Percentiles rank a stretch among this genome's conserved stretches.
phyloP scores from a whole-genome alignment of 1,139 yeast species.

The Sugiyamaella grinbergsii region DNA sequence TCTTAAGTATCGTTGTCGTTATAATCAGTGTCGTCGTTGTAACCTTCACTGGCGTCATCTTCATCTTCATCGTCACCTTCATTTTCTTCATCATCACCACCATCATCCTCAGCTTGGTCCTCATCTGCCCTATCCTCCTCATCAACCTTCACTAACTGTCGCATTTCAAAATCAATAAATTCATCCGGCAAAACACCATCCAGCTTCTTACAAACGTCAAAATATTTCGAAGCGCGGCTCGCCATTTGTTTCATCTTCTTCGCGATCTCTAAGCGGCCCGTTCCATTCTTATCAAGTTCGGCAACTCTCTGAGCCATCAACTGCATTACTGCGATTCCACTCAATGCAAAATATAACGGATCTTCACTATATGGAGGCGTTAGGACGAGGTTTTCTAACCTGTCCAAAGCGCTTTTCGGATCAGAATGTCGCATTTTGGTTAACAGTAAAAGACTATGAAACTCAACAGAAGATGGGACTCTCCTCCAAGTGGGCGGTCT shows the following conservation, averaged over 20 bases:
- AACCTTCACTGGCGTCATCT: neutral
- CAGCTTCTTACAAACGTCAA: conserved; percentile 42
- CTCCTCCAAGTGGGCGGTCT: neutral
- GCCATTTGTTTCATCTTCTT: conserved; percentile 17
- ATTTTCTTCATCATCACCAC: neutral
- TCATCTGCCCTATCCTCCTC: neutral
- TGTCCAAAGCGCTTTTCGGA: conserved; percentile 33
- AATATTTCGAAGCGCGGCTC: conserved; percentile 32
- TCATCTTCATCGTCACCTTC: conserved; percentile 1
- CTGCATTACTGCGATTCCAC: conserved; percentile 36
- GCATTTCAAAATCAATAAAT: conserved; percentile 27
- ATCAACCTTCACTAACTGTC: neutral
- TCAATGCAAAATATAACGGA: conserved; percentile 45
- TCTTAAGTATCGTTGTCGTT: neutral
- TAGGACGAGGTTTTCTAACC: conserved; percentile 47
- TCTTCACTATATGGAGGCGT: conserved; percentile 52
- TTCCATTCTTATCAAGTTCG: conserved; percentile 5
- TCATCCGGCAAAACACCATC: conserved; percentile 35
- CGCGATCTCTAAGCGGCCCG: conserved; percentile 1
- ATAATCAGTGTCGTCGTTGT: neutral
- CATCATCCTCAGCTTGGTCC: conserved; percentile 10
- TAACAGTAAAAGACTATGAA: conserved; percentile 31
- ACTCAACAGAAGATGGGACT: neutral
- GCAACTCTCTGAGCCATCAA: conserved; percentile 24
- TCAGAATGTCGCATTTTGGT: conserved; percentile 31